These are phyloP conservation scores for Rhynchospora pubera DNA, from an alignment of 176 grass and related monocot species.

Conservation along the genomic window DNA sequence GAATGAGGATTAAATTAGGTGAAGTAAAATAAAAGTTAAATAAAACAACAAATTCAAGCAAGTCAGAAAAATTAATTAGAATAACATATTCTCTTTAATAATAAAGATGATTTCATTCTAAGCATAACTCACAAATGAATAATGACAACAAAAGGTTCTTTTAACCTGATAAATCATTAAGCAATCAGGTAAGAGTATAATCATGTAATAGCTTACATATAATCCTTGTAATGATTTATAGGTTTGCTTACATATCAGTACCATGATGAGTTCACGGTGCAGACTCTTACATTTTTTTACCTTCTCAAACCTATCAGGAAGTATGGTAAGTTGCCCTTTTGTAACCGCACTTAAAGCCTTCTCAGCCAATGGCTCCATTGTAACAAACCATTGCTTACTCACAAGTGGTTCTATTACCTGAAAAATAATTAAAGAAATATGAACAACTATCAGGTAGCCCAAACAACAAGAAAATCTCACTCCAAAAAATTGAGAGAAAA, in stretches of 20 bases:
- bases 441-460: too few relatives aligned
- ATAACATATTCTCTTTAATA: conserved; percentile 8
- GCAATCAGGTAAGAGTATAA: too few relatives aligned
- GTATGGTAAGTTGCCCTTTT: conserved; percentile 78
- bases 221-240: too few relatives aligned
- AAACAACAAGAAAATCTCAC: too few relatives aligned
- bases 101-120: background rate
- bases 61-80: conserved; percentile 18
- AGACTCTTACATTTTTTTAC: conserved; percentile 31
- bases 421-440: too few relatives aligned
- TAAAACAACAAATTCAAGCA: background rate
- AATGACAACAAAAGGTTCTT: background rate
- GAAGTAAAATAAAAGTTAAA: too few relatives aligned
- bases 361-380: conserved; percentile 90
- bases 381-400: conserved; percentile 99
- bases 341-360: conserved; percentile 81
- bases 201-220: too few relatives aligned
- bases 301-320: conserved; percentile 98
- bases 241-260: too few relatives aligned
- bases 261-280: too few relatives aligned
- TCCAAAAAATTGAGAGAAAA: too few relatives aligned
- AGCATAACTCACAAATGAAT: background rate
- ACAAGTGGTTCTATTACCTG: too few relatives aligned
- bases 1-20: too few relatives aligned
- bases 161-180: background rate